Evolutionary conservation across 108 stramenopile species (phyloP), one percentile per base, ranked within the genome.

Genomic region (Craspedostauros australis): DNA sequence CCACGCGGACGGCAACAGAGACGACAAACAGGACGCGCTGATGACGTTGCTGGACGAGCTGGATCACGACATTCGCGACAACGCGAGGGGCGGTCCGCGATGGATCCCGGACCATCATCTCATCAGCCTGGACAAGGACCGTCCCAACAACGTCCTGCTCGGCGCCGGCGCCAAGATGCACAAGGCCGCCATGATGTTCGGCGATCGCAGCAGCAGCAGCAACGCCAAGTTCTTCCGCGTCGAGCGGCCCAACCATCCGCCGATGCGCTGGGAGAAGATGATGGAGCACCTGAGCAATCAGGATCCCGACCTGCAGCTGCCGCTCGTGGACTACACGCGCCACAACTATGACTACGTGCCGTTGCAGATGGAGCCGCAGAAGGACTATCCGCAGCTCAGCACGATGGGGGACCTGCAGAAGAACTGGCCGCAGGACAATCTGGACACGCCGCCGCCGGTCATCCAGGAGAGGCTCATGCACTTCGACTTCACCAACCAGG

Each of bases 361-460:
- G 14, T 47, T 68, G 34, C 29, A 77, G 19, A 47, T 39, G 7
- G 72, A 78, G 30, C 77, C 79, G 21, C 72, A 62, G 32, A 51
- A 53, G 23, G 50, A 67, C 2, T 91, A 91, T 62, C 90, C 90
- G 5, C 38, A 41, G n/a, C 32, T 91, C 37, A 51, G 65, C 28
- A 53, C 79, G 3, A 49, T 87, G 54, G 24, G 30, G n/a, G 61
- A 80, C 16, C 41, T 91, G 27, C 72, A 86, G 64, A 50, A 70
- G 21, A 37, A 31, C 20, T 91, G 90, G 90, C 86, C 76, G 46
- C 90, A 91, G 58, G 83, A 87, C 46, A 64, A 86, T 23, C 37
- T 83, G 2, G 90, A 91, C 45, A 32, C 64, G 47, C 80, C 85
- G 2, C 59, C 67, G 6, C 22, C 19, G 5, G 52, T 64, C 5